phyloP scores from a whole-genome alignment of 2,329 filamentous ascomycete genomes.

The Pyrenophora teres region DNA sequence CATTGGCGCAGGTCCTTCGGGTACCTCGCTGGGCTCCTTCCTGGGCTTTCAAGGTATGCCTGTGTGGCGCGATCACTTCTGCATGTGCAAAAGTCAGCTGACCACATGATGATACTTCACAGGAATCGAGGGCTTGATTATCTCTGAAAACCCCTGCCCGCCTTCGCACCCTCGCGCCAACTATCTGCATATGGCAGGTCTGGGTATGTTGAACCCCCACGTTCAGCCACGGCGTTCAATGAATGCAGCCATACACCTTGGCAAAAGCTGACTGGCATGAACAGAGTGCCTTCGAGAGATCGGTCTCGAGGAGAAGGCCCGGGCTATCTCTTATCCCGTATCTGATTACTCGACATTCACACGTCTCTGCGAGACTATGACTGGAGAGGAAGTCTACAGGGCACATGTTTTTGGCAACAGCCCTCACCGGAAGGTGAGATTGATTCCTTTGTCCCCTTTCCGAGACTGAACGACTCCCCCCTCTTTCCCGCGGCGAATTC shows the following conservation, averaged over 20 bases:
- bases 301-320: conserved; percentile 7
- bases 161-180: conserved; percentile 6
- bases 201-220: neutral
- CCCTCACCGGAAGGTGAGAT: conserved; percentile 7
- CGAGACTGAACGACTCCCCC: too few species aligned
- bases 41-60: conserved; percentile 4
- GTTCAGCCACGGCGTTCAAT: too few species aligned
- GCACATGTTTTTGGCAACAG: conserved; percentile 10
- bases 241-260: neutral
- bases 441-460: neutral
- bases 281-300: conserved; percentile 8
- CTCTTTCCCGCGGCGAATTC: too few species aligned
- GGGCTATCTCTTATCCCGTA: neutral
- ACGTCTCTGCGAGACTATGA: conserved; percentile 4
- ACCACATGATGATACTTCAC: neutral
- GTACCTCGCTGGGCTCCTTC: conserved; percentile 5
- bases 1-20: conserved; percentile 7
- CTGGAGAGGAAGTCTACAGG: conserved; percentile 7
- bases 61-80: neutral
- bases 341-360: conserved; percentile 5
- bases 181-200: conserved; percentile 8
- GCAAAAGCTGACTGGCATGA: neutral
- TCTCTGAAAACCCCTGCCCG: conserved; percentile 1
- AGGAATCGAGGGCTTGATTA: conserved; percentile 6
- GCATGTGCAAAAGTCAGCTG: neutral